Evolutionary conservation across 441 rosid species (phyloP), one percentile per base, ranked within the genome.

Genomic region (Pelargonium fulgidum): DNA sequence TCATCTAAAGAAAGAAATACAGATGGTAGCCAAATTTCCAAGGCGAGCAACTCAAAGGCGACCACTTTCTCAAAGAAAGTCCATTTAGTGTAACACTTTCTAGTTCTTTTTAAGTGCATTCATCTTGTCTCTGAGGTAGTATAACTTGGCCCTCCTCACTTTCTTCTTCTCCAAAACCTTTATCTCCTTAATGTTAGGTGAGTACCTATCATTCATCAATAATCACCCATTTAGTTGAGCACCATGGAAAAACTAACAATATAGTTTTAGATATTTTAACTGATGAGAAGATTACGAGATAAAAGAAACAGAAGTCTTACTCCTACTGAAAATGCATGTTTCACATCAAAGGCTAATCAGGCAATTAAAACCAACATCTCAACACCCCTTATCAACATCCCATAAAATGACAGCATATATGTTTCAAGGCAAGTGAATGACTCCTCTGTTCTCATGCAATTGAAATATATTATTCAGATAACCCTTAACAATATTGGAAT

Each of bases 91-190:
- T 66, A 13, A 47, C 36, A 42, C 70, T 66, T 62, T 41, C 73
- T 81, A 81, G 16, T 82, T 71, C 73, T 80, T 83, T 80, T 86
- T 83, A 41, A 87, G 95, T 71, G 96, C 85, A 74, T 90, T 89
- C 94, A 91, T 86, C 90, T 79, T 88, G 78, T 94, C 93, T 78
- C 97, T 85, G 10, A 91, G 89, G 82, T 91, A 85, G 78, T 94
- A 94, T 68, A 91, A 93, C 84, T 91, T 91, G 36, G 99, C 97
- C 83, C 99, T 88, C 77, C 92, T 84, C 79, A 88, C 96, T 74
- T 79, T 91, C 83, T 87, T 91, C 96, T 88, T 88, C 78, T 90
- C 97, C 80, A 91, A 77, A 79, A 88, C 91, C 85, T 86, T 87
- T 50, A 91, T 86, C 87, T 88, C 97, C 90, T 85, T 91, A 72